Base-by-base conservation (phyloP, 257 asterid genomes). In the Echites panduratus region DNA sequence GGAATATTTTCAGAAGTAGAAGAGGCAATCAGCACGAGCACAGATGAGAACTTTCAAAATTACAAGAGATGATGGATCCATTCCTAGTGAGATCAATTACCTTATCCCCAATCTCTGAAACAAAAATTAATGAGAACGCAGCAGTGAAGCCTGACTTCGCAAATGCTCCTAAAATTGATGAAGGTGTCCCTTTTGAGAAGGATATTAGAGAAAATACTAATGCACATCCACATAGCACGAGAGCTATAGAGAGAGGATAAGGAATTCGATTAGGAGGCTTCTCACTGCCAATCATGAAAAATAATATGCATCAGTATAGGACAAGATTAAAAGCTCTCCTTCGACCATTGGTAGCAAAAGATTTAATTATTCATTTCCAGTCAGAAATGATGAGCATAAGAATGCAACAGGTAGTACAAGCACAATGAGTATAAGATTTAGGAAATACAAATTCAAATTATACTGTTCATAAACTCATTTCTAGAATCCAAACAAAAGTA, bases 71-170 rank as follows among this genome's bases (percentile, higher is more conserved):
- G 38, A 47, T 4, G 49, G 19, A 32, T 6, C 50, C 54, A 24
- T 62, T 52, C 61, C 76, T 19, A 50, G 70, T 35, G 58, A 74
- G 62, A 79, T 68, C 75, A 73, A 44, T 70, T 87, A 90, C 97
- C 96, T 92, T 92, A 89, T 92, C 98, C 72, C 97, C 98, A 78
- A 92, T 92, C 84, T 92, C 98, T 10, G 97, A 92, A 78, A 92
- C 93, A 79, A 89, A 92, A 77, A 92, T 92, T 83, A 92, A 78
- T 8, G 97, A 87, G 86, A 92, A 90, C 5, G 98, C 97, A 45
- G 98, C 98, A 44, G 98, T 86, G 85, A 92, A 92, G 82, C 97
- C 98, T 14, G 98, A 88, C 82, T 90, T 92, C 9, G 98, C 84
- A 59, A 92, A 80, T 49, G 97, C 91, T 38, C 84, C 90, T 76